Evolutionary conservation across 495 filamentous ascomycete genomes (phyloP).

Genomic region (Penicillium atrosanguineum): DNA sequence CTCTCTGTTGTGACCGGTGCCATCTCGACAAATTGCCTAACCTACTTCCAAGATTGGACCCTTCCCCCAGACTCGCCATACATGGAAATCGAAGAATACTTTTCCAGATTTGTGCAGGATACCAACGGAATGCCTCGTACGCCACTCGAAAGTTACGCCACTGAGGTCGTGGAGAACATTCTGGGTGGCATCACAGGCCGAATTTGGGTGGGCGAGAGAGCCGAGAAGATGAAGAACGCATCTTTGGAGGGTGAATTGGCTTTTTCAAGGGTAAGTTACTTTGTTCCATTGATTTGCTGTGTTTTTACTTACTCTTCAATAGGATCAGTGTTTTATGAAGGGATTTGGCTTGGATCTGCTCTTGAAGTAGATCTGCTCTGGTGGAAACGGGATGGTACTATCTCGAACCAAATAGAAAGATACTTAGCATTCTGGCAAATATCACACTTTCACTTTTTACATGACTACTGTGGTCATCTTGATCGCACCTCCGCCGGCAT

Average conservation of each 20-base stretch:
- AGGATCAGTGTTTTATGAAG: neutral
- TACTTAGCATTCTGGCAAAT: neutral
- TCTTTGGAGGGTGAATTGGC: neutral
- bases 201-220: conserved; percentile 1
- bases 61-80: conserved; percentile 8
- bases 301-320: neutral
- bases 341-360: neutral
- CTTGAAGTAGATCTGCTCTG: neutral
- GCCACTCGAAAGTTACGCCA: neutral
- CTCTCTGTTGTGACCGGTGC: conserved; percentile 41
- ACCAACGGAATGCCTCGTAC: neutral
- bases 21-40: conserved; percentile 5
- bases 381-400: neutral
- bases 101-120: neutral
- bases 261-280: neutral
- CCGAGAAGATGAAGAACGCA: neutral
- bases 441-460: neutral
- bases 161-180: conserved; percentile 16
- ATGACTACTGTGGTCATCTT: too few relatives aligned
- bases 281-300: neutral
- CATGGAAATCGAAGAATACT: conserved; percentile 3
- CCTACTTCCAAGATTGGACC: conserved; percentile 2
- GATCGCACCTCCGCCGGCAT: too few relatives aligned
- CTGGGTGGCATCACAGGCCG: conserved; percentile 14
- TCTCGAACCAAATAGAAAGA: neutral